Evolutionary conservation across 148 eudicot species (phyloP), one percentile per base, ranked within the genome.

Genomic region (Silene conica): DNA sequence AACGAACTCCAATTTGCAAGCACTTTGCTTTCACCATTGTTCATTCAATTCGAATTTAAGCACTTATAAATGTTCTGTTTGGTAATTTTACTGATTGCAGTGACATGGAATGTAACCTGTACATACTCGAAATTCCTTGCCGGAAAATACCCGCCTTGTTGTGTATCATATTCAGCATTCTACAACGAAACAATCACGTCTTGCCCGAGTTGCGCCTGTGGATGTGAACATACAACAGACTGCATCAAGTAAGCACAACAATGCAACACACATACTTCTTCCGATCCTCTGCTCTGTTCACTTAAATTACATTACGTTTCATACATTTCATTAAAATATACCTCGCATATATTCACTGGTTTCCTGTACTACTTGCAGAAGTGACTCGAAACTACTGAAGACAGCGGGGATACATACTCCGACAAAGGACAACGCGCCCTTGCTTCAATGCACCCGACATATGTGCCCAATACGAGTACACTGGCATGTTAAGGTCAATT

Each of bases 71-170:
- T 61, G 59, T 8, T 8, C 13, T 46, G 2, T 41, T 25, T 46
- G 20, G 13, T 63, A 3, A 16, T 31, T 31, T 26, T 10, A 43
- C 4, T 56, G 43, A 6, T 60, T 71, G 82, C 88, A 94, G 97
- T 94, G 98, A 91, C 98, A 71, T 94, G 98, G 98, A 94, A 91
- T 67, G 89, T 89, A 66, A 94, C 97, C 4, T 94, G 98, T 86
- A 94, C 95, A 19, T 94, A 89, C 75, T 94, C 97, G 2, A 93
- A 91, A 81, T 89, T 94, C 71, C 79, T 94, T 11, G 97, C 98
- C 20, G 74, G 82, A 77, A 94, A 91, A 76, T 85, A 89, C 67
- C 96, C 98, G 0, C 78, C 83, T 20, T 94, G 98, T 31, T 94
- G 97, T 3, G 96, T 94, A 63, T 93, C 98, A 19, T 76, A 91